phyloP scores from a whole-genome alignment of 2,329 filamentous ascomycete genomes.

The Sclerotinia minor region DNA sequence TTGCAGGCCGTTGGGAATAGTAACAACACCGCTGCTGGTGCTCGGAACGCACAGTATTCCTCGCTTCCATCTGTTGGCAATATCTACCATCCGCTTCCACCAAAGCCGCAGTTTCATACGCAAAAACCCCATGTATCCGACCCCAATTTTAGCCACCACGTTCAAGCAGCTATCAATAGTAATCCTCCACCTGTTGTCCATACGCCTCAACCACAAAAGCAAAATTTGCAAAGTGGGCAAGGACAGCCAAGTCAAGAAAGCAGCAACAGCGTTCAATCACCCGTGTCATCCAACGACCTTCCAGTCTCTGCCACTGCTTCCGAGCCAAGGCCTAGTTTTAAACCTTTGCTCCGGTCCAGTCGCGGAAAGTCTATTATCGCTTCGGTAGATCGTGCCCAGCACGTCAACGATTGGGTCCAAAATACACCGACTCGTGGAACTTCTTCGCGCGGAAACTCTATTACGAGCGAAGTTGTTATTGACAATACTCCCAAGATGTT shows the following conservation, averaged over 20 bases:
- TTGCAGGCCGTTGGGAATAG: background rate
- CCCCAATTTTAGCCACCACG: background rate
- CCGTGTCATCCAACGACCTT: background rate
- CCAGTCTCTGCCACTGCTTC: slow-evolving; percentile 27
- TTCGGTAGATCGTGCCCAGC: slow-evolving; percentile 28
- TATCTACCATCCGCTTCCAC: slow-evolving; percentile 4
- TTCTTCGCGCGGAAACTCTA: background rate
- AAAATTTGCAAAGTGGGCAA: background rate
- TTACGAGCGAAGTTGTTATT: background rate
- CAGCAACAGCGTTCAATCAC: background rate
- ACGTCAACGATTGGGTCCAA: slow-evolving; percentile 30
- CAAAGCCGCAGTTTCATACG: slow-evolving; percentile 13
- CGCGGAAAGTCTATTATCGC: slow-evolving; percentile 30
- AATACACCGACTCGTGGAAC: slow-evolving; percentile 24
- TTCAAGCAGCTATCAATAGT: background rate
- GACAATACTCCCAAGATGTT: slow-evolving; percentile 19
- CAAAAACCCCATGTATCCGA: background rate
- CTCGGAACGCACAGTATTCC: slow-evolving; percentile 16
- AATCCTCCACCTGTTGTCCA: slow-evolving; percentile 9
- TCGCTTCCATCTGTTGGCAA: slow-evolving; percentile 2
- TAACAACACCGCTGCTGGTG: slow-evolving; percentile 9
- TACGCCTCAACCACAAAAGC: slow-evolving; percentile 7
- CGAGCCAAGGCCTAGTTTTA: slow-evolving; percentile 25
- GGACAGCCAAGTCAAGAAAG: background rate
- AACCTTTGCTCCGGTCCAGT: slow-evolving; percentile 32